Evolutionary conservation across 2,329 filamentous ascomycete genomes (phyloP), one percentile per base, ranked within the genome.

Genomic region (Dothistroma septosporum): DNA sequence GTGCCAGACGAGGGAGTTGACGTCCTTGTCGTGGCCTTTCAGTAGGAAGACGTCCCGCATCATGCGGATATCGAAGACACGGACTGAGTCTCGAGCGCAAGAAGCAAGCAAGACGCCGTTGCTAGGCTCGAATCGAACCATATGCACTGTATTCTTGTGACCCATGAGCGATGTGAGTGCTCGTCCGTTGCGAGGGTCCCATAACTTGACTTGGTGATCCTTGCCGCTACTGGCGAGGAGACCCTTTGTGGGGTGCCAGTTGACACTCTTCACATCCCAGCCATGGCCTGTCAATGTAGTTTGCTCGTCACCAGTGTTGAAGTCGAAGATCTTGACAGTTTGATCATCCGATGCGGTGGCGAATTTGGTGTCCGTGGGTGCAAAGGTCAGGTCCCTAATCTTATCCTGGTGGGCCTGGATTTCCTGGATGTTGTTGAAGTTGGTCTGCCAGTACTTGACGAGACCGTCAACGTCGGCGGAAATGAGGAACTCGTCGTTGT

Each of bases 401-500:
- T 93, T 89, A 72, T 97, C 92, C 53, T 86, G 85, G 73, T 97
- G 94, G 7, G 92, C 94, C 72, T 92, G 87, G 57, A 99, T 91
- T 57, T 91, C 92, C 76, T 97, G 91, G 61, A 97, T 92, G 71
- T 97, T 97, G 82, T 99, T 97, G 79, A 99, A 97, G 75, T 97
- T 99, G 33, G 93, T 91, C 75, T 97, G 92, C 91, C 93, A 97
- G 78, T 99, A 99, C 78, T 97, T 97, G 77, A 99, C 88, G 64
- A 94, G 84, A 59, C 94, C 94, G 68, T 94, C 92, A 75, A 97
- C 92, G 73, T 97, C 94, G 57, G 91, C 92, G 8, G 94, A 97
- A 57, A 99, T 85, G 12, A 99, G 82, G 93, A 94, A 99, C 77
- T 99, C 94, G 73, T 96, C 91, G 69, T 90, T 95, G 76, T 97